These are phyloP conservation scores for Aspergillus mulundensis DNA, from an alignment of 495 filamentous ascomycete genomes.

Conservation along the genomic window DNA sequence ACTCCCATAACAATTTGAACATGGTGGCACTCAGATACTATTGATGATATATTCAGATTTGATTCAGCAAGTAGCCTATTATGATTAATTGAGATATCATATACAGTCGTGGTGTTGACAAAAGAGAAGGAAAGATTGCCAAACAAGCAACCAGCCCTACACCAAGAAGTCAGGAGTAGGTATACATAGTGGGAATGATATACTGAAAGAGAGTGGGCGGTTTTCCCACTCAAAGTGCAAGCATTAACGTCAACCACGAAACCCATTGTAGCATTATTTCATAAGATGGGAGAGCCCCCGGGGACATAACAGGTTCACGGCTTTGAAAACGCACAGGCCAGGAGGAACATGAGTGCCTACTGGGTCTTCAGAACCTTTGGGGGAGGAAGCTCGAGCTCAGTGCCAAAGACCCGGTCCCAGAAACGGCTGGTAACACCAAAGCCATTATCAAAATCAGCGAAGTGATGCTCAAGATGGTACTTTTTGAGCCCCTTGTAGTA, in stretches of 20 bases:
- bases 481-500: slow-evolving; percentile 92
- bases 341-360: slow-evolving; percentile 29
- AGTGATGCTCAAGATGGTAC: slow-evolving; percentile 95
- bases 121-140: background rate
- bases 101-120: slow-evolving; percentile 17
- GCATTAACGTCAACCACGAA: slow-evolving; percentile 12
- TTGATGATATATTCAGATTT: no score
- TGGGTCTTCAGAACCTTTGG: slow-evolving; percentile 53
- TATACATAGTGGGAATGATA: slow-evolving; percentile 7
- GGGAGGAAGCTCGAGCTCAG: slow-evolving; percentile 58
- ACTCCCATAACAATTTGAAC: no score
- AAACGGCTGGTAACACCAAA: slow-evolving; percentile 98
- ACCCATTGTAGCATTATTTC: slow-evolving; percentile 27
- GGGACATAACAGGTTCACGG: background rate
- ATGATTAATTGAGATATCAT: slow-evolving; percentile 40
- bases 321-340: background rate
- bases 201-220: background rate
- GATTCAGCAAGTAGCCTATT: background rate
- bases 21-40: no score
- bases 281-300: slow-evolving; percentile 6
- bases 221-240: background rate
- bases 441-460: slow-evolving; percentile 93
- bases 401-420: slow-evolving; percentile 93
- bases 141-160: background rate
- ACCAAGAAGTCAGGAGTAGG: background rate